Evolutionary conservation across 208 protist species (phyloP).

Genomic region (Blastocrithidia nonstop): DNA sequence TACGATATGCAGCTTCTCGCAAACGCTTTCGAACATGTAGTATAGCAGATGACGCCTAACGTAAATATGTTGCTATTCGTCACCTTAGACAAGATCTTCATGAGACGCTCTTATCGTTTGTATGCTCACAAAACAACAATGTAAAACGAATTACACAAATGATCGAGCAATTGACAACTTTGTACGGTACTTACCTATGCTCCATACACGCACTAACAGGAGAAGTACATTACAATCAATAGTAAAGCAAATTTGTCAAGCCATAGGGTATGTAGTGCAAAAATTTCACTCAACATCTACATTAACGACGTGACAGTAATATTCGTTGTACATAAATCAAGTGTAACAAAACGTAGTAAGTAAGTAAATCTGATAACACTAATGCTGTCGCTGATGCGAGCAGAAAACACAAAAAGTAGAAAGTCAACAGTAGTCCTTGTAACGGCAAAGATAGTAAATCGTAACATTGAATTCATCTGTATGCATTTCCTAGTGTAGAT

Average conservation of each 20-base stretch:
- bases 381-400: neutral
- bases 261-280: too few species aligned
- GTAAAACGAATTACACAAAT: slow-evolving; percentile 52
- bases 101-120: slow-evolving; percentile 53
- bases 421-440: neutral
- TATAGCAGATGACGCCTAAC: too few species aligned
- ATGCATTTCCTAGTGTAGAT: slow-evolving; percentile 28
- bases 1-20: too few species aligned
- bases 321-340: too few species aligned
- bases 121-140: slow-evolving; percentile 80
- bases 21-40: too few species aligned
- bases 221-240: slow-evolving; percentile 7
- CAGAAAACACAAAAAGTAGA: too few species aligned
- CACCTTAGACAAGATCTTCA: slow-evolving; percentile 55
- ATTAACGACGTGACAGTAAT: too few species aligned
- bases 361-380: neutral
- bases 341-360: too few species aligned
- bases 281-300: too few species aligned
- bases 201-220: slow-evolving; percentile 18
- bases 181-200: slow-evolving; percentile 40
- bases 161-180: slow-evolving; percentile 19
- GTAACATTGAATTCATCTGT: slow-evolving; percentile 26
- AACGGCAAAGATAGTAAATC: neutral
- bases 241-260: neutral
- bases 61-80: slow-evolving; percentile 13